phyloP scores from a whole-genome alignment of 2,329 filamentous ascomycete species.

The Mycosphaerella sp. region DNA sequence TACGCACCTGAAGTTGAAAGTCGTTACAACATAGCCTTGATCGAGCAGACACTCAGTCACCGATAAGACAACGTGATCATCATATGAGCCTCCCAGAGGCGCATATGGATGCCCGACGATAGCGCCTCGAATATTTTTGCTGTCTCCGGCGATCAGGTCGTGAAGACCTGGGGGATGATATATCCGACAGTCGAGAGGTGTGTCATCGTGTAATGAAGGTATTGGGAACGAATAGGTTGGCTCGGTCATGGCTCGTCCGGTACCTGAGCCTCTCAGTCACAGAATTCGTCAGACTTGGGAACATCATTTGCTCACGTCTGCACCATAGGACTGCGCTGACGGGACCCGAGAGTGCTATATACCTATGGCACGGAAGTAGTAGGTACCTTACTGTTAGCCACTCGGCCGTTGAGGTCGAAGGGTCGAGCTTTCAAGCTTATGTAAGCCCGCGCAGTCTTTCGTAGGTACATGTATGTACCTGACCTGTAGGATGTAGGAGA shows the following conservation, averaged over 20 bases:
- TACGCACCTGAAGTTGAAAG: conserved; percentile 81
- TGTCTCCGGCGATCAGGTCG: background rate
- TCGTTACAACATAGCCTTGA: conserved; percentile 67
- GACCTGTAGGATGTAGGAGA: no score
- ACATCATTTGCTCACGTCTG: background rate
- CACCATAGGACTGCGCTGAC: no score
- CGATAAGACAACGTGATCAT: conserved; percentile 71
- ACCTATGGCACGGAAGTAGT: no score
- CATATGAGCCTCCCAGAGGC: conserved; percentile 74
- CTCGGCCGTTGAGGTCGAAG: no score
- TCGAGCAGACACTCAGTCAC: conserved; percentile 59
- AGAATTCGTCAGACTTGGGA: background rate
- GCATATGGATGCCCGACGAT: conserved; percentile 89
- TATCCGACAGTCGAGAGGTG: conserved; percentile 69
- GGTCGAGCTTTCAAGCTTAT: no score
- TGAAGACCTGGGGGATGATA: conserved; percentile 50
- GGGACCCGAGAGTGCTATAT: no score
- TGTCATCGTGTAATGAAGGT: conserved; percentile 75
- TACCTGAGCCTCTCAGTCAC: no score
- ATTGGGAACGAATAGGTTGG: conserved; percentile 56
- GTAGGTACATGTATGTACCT: no score
- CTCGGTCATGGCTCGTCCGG: conserved; percentile 5
- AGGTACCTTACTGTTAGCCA: no score
- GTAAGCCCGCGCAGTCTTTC: no score
- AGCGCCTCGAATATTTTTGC: conserved; percentile 38